These are phyloP conservation scores for Sclerotinia spermophila DNA, from an alignment of 2,329 filamentous ascomycete genomes.

Conservation along the genomic window DNA sequence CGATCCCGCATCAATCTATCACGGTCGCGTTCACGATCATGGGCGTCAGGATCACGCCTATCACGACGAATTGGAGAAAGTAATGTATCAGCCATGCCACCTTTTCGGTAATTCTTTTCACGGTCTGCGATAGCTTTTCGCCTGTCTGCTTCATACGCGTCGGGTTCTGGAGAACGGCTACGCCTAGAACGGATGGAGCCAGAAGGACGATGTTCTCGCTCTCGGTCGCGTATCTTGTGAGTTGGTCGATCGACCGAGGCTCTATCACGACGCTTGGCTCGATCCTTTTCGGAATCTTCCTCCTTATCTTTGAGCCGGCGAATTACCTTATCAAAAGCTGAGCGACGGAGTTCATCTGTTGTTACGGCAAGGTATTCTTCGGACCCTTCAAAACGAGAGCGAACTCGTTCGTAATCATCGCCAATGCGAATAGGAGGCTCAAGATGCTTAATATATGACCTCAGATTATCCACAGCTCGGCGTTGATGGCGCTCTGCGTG, in stretches of 20 bases:
- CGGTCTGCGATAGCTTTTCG: constrained; percentile 90
- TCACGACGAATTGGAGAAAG: constrained; percentile 42
- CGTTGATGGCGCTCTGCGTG: constrained; percentile 82
- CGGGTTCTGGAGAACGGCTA: constrained; percentile 85
- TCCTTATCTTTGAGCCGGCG: constrained; percentile 89
- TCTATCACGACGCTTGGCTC: constrained; percentile 56
- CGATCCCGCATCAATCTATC: constrained; percentile 33
- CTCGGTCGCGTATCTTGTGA: constrained; percentile 51
- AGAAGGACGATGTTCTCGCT: constrained; percentile 58
- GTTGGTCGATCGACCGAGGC: constrained; percentile 44
- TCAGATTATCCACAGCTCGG: constrained; percentile 76
- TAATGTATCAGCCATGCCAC: constrained; percentile 62
- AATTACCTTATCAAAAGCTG: constrained; percentile 88
- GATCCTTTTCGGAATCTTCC: constrained; percentile 70
- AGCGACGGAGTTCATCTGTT: constrained; percentile 76
- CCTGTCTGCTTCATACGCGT: constrained; percentile 93
- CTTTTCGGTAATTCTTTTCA: constrained; percentile 87
- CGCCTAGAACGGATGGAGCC: constrained; percentile 53
- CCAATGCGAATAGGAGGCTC: constrained; percentile 74
- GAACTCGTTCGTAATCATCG: constrained; percentile 88
- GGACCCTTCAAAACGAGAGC: constrained; percentile 71
- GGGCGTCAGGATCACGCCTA: constrained; percentile 38
- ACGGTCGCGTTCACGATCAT: constrained; percentile 39
- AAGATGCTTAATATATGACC: constrained; percentile 82
- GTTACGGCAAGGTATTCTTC: constrained; percentile 81